Base-by-base conservation (phyloP, 768 basidiomycete species). In the Dendrothele bispora region DNA sequence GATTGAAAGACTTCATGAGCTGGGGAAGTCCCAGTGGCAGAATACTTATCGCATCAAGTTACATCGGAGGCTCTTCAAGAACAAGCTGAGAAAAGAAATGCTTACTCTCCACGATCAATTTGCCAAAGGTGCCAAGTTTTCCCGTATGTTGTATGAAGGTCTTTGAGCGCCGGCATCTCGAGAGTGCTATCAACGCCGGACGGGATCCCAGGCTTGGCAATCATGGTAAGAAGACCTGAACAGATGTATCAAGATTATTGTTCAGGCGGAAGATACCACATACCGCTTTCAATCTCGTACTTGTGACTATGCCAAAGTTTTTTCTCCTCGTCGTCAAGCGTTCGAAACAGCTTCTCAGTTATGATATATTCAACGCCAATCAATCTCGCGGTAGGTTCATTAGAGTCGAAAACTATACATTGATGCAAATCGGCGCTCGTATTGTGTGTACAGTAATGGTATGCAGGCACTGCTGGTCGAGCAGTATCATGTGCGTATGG, bases 301-400 rank as follows among this genome's bases (percentile, higher is more conserved):
- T 77, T 72, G 53, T 80, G 79, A 12, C 72, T 75, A 55, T 80
- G 79, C 79, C 78, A 79, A 46, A 70, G 77, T 54, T 62, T 70
- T 55, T 74, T 72, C 63, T 78, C 77, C 21, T 75, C 73, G 24
- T 63, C 55, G 3, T 72, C 65, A 1, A 82, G 67, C 1, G 56
- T 53, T 36, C 59, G 50, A 57, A 78, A 80, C 14, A 67, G 62
- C 49, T 73, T 63, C 39, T 75, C 74, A 7, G 68, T 65, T 12
- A 79, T 62, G 45, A 79, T 68, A 51, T 81, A 81, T 55, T 79
- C 78, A 35, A 81, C 73, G 18, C 77, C 78, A 43, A 81, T 78
- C 39, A 80, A 60, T 34, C 72, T 66, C 4, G 78, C 78, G 32
- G 70, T 63, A 12, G 68, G 63, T 30, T 64, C 58, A 37, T 69